Conservation (phyloP, 2,329 filamentous ascomycete species). For the Penicillium sp. region DNA sequence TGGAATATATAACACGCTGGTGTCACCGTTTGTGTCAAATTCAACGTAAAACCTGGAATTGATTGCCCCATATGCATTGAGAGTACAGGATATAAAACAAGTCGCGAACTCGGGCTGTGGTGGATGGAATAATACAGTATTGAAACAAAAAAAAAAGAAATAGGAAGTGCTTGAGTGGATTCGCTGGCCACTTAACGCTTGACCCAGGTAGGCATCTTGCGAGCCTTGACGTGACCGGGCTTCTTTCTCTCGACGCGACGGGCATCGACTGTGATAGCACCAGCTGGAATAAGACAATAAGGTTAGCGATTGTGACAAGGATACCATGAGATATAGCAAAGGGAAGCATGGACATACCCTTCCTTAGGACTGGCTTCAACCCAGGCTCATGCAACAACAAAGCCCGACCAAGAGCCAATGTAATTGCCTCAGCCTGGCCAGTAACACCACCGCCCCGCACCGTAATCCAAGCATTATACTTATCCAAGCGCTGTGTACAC, state of each 20-base stretch:
- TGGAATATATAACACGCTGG: background rate
- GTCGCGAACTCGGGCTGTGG: slow-evolving; percentile 24
- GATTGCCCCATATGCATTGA: slow-evolving; percentile 28
- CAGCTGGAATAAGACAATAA: slow-evolving; percentile 59
- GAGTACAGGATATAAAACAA: slow-evolving; percentile 33
- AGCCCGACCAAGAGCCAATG: slow-evolving; percentile 83
- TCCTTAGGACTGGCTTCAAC: slow-evolving; percentile 80
- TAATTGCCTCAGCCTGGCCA: slow-evolving; percentile 92
- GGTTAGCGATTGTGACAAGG: slow-evolving; percentile 18
- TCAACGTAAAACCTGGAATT: slow-evolving; percentile 10
- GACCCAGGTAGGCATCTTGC: slow-evolving; percentile 98
- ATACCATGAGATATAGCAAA: background rate
- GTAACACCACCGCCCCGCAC: slow-evolving; percentile 86
- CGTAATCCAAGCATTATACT: slow-evolving; percentile 93
- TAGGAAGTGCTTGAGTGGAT: slow-evolving; percentile 9
- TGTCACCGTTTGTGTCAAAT: background rate
- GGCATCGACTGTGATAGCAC: slow-evolving; percentile 85
- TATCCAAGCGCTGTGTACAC: slow-evolving; percentile 77
- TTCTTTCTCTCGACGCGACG: slow-evolving; percentile 98
- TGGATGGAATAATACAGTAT: slow-evolving; percentile 30
- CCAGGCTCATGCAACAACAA: slow-evolving; percentile 88
- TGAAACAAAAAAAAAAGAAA: slow-evolving; percentile 26
- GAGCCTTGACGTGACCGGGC: slow-evolving; percentile 89
- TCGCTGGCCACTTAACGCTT: slow-evolving; percentile 59
- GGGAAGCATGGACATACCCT: slow-evolving; percentile 64